phyloP scores from a whole-genome alignment of 2,329 filamentous ascomycete species.

The Podosphaera aphanis region DNA sequence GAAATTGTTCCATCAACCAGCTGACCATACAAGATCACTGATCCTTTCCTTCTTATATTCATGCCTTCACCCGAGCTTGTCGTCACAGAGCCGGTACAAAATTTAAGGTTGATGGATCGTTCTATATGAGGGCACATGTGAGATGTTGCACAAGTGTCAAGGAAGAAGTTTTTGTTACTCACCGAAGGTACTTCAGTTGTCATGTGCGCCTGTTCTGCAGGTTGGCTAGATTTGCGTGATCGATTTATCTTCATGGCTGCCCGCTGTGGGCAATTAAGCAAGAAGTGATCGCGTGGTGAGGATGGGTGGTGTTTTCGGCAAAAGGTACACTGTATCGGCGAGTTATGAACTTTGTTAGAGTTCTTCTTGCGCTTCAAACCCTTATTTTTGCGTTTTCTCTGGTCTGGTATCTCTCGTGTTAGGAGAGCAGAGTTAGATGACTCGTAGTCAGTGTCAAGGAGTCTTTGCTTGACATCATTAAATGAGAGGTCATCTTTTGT shows the following conservation, averaged over 20 bases:
- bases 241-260: neutral
- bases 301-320: neutral
- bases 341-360: neutral
- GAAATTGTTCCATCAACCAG: neutral
- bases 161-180: neutral
- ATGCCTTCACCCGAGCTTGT: neutral
- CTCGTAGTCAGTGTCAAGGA: neutral
- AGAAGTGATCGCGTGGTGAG: neutral
- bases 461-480: neutral
- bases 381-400: neutral
- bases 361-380: neutral
- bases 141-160: neutral
- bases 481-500: neutral
- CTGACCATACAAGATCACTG: neutral
- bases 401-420: neutral
- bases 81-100: neutral
- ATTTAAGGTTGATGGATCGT: neutral
- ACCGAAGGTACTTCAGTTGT: neutral
- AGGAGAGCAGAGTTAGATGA: neutral
- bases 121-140: neutral
- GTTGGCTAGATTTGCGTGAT: neutral
- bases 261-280: neutral
- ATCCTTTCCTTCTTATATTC: neutral
- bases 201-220: neutral
- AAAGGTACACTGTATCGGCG: neutral